A percentile compares a stretch with the other conserved stretches of the same genome.
Evolutionary conservation across 805 yeast species (phyloP).

Genomic region (Candida nemodendra): DNA sequence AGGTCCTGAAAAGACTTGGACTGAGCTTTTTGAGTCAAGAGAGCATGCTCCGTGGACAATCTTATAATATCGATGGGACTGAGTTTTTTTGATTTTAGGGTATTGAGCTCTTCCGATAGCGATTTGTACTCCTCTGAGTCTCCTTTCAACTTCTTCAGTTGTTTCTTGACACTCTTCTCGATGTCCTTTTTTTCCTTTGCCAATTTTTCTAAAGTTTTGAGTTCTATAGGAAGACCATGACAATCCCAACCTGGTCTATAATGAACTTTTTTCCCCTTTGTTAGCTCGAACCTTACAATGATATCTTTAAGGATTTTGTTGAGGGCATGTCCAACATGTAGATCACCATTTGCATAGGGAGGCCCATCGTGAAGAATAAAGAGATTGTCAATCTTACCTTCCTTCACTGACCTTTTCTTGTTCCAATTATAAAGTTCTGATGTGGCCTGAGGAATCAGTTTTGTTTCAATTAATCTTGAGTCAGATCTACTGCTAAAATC

Average conservation of each 20-base stretch:
- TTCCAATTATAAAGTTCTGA: conserved; percentile 69
- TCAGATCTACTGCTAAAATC: conserved; percentile 62
- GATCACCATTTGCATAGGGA: conserved; percentile 94
- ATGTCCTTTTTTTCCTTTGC: conserved; percentile 28
- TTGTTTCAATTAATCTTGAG: conserved; percentile 39
- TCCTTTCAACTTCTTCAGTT: conserved; percentile 20
- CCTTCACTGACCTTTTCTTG: conserved; percentile 24
- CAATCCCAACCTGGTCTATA: conserved; percentile 98
- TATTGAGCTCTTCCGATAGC: conserved; percentile 11
- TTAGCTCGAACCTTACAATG: conserved; percentile 65
- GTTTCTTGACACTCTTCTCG: conserved; percentile 30
- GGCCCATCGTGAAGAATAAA: conserved; percentile 95
- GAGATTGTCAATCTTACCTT: conserved; percentile 34
- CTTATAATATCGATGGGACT: conserved; percentile 56
- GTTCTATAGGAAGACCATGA: conserved; percentile 95
- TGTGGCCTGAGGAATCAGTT: conserved; percentile 52
- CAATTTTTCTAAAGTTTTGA: conserved; percentile 65
- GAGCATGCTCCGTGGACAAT: conserved; percentile 70
- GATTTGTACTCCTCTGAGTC: conserved; percentile 9
- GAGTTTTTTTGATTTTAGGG: conserved; percentile 23
- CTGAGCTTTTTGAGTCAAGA: conserved; percentile 63
- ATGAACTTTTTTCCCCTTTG: conserved; percentile 56
- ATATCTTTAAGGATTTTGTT: conserved; percentile 90
- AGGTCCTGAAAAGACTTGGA: conserved; percentile 59
- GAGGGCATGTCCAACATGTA: conserved; percentile 90